Evolutionary conservation across 2,329 filamentous ascomycete species (phyloP), one percentile per base, ranked within the genome.

Genomic region (Penicillium sp.): DNA sequence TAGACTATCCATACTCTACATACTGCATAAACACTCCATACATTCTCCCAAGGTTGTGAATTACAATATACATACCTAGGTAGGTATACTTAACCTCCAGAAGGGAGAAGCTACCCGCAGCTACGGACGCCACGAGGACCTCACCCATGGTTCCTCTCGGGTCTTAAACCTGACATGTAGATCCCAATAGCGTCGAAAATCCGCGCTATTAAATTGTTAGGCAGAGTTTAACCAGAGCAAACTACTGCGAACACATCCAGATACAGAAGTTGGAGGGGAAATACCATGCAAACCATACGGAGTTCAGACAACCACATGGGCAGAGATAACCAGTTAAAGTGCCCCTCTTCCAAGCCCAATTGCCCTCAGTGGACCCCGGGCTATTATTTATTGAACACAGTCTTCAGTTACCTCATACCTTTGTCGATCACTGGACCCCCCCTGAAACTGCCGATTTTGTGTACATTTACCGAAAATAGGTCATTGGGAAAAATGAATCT

Each of bases 141-240:
- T 27, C 29, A 56, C 10, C 53, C 46, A 43, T 8, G 46, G 47
- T 56, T 45, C 13, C 7, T 43, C 33, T 33, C 23, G 40, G 19
- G 7, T 23, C n/a, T 23, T 23, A 35, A 27, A 27, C 3, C 21
- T 51, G 40, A 45, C 48, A 45, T 52, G 54, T 17, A 45, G 48
- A 56, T 56, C 54, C n/a, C 37, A 43, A 51, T 56, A 46, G 40
- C 23, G 48, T 40, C 1, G 23, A 23, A 29, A 19, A 31, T 21
- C 17, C 15, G 4, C 46, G 31, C 38, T 50, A 45, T 38, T 51
- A 21, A 21, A 19, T 19, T 27, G 29, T 21, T 29, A 37, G 19
- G 25, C 13, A 31, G 25, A 29, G n/a, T 31, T 21, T 29, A 25
- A 25, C 25, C 23, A 25, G 19, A 35, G 12, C 13, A 1, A n/a